Base-by-base conservation (phyloP, 139 green algal genomes). In the Chlamydomonas urium region DNA sequence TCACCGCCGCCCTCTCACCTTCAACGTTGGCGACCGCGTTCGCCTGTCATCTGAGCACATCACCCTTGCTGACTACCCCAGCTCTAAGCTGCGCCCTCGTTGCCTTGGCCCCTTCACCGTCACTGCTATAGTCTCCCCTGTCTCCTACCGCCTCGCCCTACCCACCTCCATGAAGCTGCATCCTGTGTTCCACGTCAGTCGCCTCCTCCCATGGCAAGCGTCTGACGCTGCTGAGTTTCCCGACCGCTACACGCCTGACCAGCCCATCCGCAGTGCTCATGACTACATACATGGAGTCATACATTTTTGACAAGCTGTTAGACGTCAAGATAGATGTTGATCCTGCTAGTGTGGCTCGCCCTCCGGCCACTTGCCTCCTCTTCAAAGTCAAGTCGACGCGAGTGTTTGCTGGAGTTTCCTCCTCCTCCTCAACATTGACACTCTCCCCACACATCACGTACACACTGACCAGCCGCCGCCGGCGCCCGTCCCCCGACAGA, bases 81-180 rank as follows among this genome's bases (percentile, higher is more conserved):
- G 33, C 8, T 23, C 57, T 0, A 77, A 77, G 61, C 32, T 77
- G 17, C 60, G 60, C 6, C 71, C 45, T 2, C 61, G 42, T 3
- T 77, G 35, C 61, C 35, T 77, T 26, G 71, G 71, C 14, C 71
- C 71, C 59, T 72, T 66, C 45, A 66, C 56, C 42, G 57, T 77
- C 42, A 69, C 60, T 19, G 23, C 21, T 1, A 33, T 75, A 36
- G 45, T 75, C 38, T 66, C 42, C n/a, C 71, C 71, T 19, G 61
- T 66, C 17, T 4, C 71, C 59, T 77, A 77, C 17, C 42, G 47
- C 33, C 47, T 77, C n/a, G 26, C 47, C 33, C 61, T 77, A 14
- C 60, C 60, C 8, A 5, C 71, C 32, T 31, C 42, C 45, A 36
- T 77, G 1, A 59, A 33, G 26, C 1, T 77, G 1, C 71, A 77